A percentile compares a stretch with the other conserved stretches of the same genome.
Conservation (phyloP, 352 stramenopile species). For the Phytophthora pinifolia region DNA sequence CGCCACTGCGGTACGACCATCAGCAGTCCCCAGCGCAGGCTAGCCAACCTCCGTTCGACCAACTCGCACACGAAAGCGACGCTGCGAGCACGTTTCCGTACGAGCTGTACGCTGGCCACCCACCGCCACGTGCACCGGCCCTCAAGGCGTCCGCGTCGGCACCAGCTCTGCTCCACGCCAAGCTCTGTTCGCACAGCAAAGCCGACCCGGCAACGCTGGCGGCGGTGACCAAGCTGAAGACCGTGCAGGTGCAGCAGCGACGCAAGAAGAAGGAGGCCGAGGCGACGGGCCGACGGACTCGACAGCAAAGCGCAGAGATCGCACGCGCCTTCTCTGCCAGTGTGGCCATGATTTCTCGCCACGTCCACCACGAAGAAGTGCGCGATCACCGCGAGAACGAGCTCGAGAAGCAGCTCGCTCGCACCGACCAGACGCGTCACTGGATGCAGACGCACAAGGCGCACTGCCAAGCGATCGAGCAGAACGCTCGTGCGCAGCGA, state of each 20-base stretch:
- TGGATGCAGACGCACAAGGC: slow-evolving; percentile 48
- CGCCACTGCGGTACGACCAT: slow-evolving; percentile 15
- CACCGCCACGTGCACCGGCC: slow-evolving; percentile 20
- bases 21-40: slow-evolving; percentile 14
- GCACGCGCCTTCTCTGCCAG: slow-evolving; percentile 63
- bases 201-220: slow-evolving; percentile 19
- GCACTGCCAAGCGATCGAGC: slow-evolving; percentile 52
- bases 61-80: slow-evolving; percentile 42
- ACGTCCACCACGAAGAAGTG: slow-evolving; percentile 70
- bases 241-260: slow-evolving; percentile 28
- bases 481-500: slow-evolving; percentile 37
- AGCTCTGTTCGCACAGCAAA: slow-evolving; percentile 26
- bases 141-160: slow-evolving; percentile 24
- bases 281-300: slow-evolving; percentile 28
- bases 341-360: slow-evolving; percentile 75
- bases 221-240: slow-evolving; percentile 37
- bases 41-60: slow-evolving; percentile 45
- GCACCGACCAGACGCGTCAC: slow-evolving; percentile 49
- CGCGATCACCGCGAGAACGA: slow-evolving; percentile 45
- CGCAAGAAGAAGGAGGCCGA: slow-evolving; percentile 34
- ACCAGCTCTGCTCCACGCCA: slow-evolving; percentile 27
- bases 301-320: slow-evolving; percentile 46
- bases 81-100: slow-evolving; percentile 51
- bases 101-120: slow-evolving; percentile 32
- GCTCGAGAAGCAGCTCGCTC: slow-evolving; percentile 40